Base-by-base conservation (phyloP, 2,329 filamentous ascomycete species). In the Polychaeton citri region DNA sequence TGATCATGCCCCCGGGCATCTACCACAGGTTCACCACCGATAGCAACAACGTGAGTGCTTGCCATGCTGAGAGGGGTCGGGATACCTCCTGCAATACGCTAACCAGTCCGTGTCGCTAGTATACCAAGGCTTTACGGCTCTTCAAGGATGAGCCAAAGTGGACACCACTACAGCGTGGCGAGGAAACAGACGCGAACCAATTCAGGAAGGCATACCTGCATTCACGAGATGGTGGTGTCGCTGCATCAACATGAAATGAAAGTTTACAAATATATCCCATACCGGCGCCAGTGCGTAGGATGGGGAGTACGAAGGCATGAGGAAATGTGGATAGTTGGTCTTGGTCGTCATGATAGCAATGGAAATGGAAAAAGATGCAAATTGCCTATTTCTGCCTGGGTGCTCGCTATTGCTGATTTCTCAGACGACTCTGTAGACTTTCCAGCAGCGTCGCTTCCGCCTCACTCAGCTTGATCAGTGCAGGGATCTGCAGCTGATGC, bases 71-170 rank as follows among this genome's bases (percentile, higher is more conserved):
- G n/a, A n/a, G n/a, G n/a, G n/a, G n/a, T 32, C 37, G 30, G 34
- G 12, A 9, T 26, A 40, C 21, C 21, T 12, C 13, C 30, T 12
- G 5, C 18, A n/a, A n/a, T n/a, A n/a, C n/a, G 30, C 31, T 9
- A 8, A 28, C 36, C 48, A 57, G 32, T 54, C 37, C 28, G 41
- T 15, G 19, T 19, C 33, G 19, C 19, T 48, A 95, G 87, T 95
- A 88, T 55, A 84, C 94, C 47, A 83, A 92, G 55, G 90, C 90
- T 10, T 88, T 96, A 84, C 74, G 90, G 38, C 69, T 98, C 35
- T 98, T 96, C 73, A 87, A 96, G 65, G 90, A 96, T 46, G 87
- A 96, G 62, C 90, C 90, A 21, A 95, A 96, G 64, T 98, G 90
- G 90, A 96, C 86, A 21, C 82, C 90, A 10, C 62, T 98, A 47